Percentiles rank a stretch among this genome's conserved stretches.
Evolutionary conservation across 2,329 filamentous ascomycete genomes (phyloP).

Genomic region (Venturia oleaginea): DNA sequence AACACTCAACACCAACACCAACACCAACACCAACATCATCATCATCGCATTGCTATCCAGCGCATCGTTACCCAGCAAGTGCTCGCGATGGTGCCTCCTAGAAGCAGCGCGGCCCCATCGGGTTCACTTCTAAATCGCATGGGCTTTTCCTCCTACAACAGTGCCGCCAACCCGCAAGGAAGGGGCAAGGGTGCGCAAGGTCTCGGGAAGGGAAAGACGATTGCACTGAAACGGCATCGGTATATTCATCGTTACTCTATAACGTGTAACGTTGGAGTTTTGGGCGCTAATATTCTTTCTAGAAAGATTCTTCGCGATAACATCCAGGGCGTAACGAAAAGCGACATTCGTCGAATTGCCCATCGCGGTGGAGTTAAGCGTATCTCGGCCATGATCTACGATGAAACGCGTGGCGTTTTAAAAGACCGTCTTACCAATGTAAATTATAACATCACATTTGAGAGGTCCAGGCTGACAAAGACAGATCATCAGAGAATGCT

Average conservation of each 20-base stretch:
- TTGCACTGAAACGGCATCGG: conserved; percentile 8
- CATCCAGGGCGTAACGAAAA: conserved; percentile 26
- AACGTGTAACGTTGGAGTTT: no score
- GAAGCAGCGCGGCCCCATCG: neutral
- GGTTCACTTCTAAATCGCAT: neutral
- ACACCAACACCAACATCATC: neutral
- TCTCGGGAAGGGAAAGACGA: conserved; percentile 4
- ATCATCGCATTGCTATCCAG: neutral
- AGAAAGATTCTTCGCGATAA: conserved; percentile 27
- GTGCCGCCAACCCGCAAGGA: neutral
- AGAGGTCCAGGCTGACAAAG: neutral
- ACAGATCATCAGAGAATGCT: neutral
- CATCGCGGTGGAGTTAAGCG: conserved; percentile 69
- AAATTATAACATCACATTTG: neutral
- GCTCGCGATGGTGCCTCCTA: neutral
- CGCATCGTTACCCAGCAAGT: neutral
- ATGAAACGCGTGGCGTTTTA: conserved; percentile 47
- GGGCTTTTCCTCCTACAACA: neutral
- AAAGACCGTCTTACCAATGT: conserved; percentile 36
- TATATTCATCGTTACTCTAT: neutral
- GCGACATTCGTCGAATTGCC: conserved; percentile 51
- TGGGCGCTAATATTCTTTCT: neutral
- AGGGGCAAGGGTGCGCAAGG: conserved; percentile 8
- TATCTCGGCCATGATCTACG: conserved; percentile 57
- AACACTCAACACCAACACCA: neutral